Conservation (phyloP, 306 rosid species). For the Alnus glutinosa region DNA sequence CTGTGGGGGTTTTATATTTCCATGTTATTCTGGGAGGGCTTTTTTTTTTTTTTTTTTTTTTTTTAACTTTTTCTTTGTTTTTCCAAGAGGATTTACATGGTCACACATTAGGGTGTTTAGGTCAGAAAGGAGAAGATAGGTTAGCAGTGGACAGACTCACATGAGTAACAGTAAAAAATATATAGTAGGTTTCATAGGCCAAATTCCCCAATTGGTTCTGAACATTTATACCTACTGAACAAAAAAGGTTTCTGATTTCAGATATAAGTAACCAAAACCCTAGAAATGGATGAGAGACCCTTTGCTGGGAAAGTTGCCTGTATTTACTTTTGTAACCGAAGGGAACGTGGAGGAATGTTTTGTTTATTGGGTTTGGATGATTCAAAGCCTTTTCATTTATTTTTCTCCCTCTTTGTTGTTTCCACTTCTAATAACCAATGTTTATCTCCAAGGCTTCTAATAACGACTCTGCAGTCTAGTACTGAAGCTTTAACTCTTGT, state of each 20-base stretch:
- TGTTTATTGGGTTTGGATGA: not conserved
- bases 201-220: not conserved
- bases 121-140: slow-evolving; percentile 1
- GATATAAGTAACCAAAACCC: slow-evolving; percentile 6
- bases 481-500: not conserved
- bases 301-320: slow-evolving; percentile 18
- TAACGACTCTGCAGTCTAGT: too few relatives aligned
- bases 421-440: not conserved
- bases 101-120: not conserved
- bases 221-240: not conserved
- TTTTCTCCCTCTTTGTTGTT: not conserved
- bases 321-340: not conserved
- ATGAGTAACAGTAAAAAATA: slow-evolving; percentile 29
- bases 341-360: not conserved
- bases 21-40: not conserved
- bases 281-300: slow-evolving; percentile 14
- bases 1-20: not conserved
- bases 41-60: not conserved
- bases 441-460: not conserved
- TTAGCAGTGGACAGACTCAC: slow-evolving; percentile 23
- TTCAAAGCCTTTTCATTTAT: not conserved
- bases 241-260: not conserved
- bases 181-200: slow-evolving; percentile 1
- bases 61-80: not conserved
- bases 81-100: not conserved